phyloP scores from a whole-genome alignment of 2,329 filamentous ascomycete genomes.

The Parastagonospora avenae region DNA sequence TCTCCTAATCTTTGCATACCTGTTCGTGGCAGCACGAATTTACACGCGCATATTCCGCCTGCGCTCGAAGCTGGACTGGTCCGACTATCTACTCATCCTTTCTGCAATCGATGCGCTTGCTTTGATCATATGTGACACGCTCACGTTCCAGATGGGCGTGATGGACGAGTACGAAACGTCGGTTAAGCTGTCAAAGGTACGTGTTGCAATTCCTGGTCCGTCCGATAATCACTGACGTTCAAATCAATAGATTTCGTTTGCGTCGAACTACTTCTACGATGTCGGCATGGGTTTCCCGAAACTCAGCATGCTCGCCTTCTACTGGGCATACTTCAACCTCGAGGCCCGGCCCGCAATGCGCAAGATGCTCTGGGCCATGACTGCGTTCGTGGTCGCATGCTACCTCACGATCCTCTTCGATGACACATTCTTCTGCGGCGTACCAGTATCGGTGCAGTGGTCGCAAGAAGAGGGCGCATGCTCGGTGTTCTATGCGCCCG shows the following conservation, averaged over 20 bases:
- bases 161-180: constrained; percentile 23
- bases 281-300: constrained; percentile 32
- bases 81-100: constrained; percentile 20
- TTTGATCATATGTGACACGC: constrained; percentile 25
- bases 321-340: constrained; percentile 29
- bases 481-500: constrained; percentile 28
- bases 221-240: neutral
- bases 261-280: constrained; percentile 33
- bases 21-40: constrained; percentile 23
- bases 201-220: neutral
- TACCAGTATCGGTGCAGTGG: constrained; percentile 24
- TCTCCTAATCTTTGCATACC: constrained; percentile 19
- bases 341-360: constrained; percentile 21
- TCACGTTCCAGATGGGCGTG: constrained; percentile 23
- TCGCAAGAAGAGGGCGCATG: constrained; percentile 28
- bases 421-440: constrained; percentile 28
- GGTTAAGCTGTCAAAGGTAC: constrained; percentile 24
- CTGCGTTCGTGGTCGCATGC: constrained; percentile 22
- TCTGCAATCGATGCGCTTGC: constrained; percentile 9
- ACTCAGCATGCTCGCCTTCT: constrained; percentile 31
- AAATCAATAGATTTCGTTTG: constrained; percentile 21
- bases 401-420: constrained; percentile 28
- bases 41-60: constrained; percentile 20
- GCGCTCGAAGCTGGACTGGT: constrained; percentile 19
- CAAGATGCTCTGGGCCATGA: constrained; percentile 27